Evolutionary conservation across 2,329 filamentous ascomycete genomes (phyloP), one percentile per base, ranked within the genome.

Genomic region (Pestalotiopsis fici): DNA sequence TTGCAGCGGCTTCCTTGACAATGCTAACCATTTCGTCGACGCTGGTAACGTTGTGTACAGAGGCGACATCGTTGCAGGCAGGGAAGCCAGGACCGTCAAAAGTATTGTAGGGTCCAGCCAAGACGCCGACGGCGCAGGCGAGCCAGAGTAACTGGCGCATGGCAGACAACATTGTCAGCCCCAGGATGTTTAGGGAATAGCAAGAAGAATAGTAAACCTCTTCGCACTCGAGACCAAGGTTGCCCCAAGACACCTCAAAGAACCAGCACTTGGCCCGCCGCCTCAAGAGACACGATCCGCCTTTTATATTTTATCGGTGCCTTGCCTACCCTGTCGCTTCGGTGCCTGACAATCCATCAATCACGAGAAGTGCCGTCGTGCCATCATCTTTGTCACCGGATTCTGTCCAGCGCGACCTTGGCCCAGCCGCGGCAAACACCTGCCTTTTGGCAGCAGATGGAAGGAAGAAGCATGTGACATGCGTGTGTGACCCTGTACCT

Each of bases 41-140:
- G 61, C 79, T 82, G 27, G 74, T 81, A n/a, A 83, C 78, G 68
- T 84, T 76, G 67, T 83, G 73, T 3, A 86, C 79, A 18, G 76
- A 75, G 3, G 82, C 78, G 60, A 86, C 83, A 69, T 84, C 78
- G 70, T 81, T 73, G 72, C 83, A 86, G 27, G 83, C 80, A 0
- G 83, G 83, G 66, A 81, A 83, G 21, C 83, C 84, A 2, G 78
- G 77, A 11, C 84, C 84, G 68, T 86, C 84, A 66, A 85, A 86
- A 31, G 84, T 86, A 73, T 85, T 83, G 75, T 81, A 86, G 7
- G 66, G 66, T 15, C 28, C 66, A 18, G 55, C 65, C 37, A 13
- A 15, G 2, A 59, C 55, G 47, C 50, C 54, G 25, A 59, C n/a
- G 18, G 55, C 50, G 35, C 28, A 25, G 7, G 11, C 54, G n/a